Evolutionary conservation across 768 basidiomycete species (phyloP).

Genomic region (Botryobasidium botryosum): DNA sequence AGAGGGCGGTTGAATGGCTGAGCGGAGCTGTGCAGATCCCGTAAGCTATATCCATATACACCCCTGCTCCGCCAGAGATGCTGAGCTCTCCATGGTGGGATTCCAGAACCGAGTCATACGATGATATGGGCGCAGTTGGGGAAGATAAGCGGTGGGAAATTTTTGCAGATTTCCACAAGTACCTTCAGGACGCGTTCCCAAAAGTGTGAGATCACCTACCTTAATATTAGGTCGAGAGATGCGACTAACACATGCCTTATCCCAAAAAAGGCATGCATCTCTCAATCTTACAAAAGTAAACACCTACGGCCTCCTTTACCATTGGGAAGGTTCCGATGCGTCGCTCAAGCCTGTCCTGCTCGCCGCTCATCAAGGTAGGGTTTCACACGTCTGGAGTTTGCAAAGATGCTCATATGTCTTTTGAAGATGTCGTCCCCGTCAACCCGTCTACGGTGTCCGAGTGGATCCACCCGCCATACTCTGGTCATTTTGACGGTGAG

Average conservation of each 20-base stretch:
- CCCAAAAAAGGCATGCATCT: slow-evolving; percentile 31
- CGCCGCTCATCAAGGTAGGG: slow-evolving; percentile 46
- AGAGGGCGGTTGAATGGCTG: slow-evolving; percentile 29
- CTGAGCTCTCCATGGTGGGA: background rate
- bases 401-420: background rate
- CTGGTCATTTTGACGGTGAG: slow-evolving; percentile 41
- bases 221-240: background rate
- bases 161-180: slow-evolving; percentile 37
- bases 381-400: slow-evolving; percentile 4
- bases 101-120: slow-evolving; percentile 34
- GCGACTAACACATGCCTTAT: background rate
- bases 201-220: slow-evolving; percentile 29
- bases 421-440: slow-evolving; percentile 53
- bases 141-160: slow-evolving; percentile 37
- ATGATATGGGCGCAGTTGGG: slow-evolving; percentile 31
- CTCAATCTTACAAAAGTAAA: slow-evolving; percentile 54
- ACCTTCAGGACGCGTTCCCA: slow-evolving; percentile 41
- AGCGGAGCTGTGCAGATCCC: slow-evolving; percentile 30
- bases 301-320: slow-evolving; percentile 55
- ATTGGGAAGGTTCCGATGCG: slow-evolving; percentile 48
- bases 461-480: slow-evolving; percentile 49
- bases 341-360: slow-evolving; percentile 53
- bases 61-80: background rate
- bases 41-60: slow-evolving; percentile 8
- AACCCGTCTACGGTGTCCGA: slow-evolving; percentile 33